phyloP scores from a whole-genome alignment of 2,329 filamentous ascomycete species.

The Magnaporthiopsis rhizophila region DNA sequence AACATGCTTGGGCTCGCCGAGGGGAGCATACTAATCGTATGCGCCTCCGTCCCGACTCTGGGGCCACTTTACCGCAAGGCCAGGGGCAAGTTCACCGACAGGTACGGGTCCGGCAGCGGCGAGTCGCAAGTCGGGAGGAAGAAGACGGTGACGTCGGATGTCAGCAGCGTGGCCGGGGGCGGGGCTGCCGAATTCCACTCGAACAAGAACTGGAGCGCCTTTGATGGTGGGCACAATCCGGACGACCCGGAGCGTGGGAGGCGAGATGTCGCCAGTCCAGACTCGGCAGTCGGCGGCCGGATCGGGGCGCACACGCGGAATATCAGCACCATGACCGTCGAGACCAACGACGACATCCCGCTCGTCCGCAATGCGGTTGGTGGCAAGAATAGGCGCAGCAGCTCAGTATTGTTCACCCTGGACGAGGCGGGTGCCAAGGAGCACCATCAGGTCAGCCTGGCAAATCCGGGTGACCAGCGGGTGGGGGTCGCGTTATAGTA shows the following conservation, averaged over 20 bases:
- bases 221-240: not conserved
- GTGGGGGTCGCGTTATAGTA: not conserved
- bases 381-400: not conserved
- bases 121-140: not conserved
- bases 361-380: not conserved
- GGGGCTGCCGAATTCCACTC: not conserved
- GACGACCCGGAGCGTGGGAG: slow-evolving; percentile 4
- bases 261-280: not conserved
- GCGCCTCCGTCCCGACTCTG: slow-evolving; percentile 21
- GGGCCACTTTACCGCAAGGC: slow-evolving; percentile 18
- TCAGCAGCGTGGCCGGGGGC: not conserved
- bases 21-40: slow-evolving; percentile 15
- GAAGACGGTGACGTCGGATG: not conserved
- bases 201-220: slow-evolving; percentile 1
- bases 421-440: not conserved
- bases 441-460: not conserved
- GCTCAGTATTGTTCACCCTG: not conserved
- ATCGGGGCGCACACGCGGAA: not conserved
- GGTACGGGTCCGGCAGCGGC: not conserved
- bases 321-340: not conserved
- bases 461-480: not conserved
- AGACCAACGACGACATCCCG: not conserved
- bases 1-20: slow-evolving; percentile 20
- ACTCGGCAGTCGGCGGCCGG: not conserved
- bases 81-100: not conserved